Base-by-base conservation (phyloP, 1,139 yeast genomes). In the Spathaspora sp. region DNA sequence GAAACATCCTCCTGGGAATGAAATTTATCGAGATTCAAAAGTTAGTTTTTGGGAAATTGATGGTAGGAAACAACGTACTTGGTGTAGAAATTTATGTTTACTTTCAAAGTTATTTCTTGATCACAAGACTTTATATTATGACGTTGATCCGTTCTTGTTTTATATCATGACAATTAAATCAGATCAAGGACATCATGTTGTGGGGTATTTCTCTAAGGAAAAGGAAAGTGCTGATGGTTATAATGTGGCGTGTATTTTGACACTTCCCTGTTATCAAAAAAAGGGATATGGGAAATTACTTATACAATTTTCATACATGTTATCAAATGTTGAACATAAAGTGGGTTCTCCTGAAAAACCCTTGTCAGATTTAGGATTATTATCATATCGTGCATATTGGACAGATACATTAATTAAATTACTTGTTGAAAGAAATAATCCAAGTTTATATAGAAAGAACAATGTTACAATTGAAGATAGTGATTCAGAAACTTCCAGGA, bases 321-420 rank as follows among this genome's bases (percentile, higher is more conserved):
- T 93, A 41, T 87, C 97, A 1, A 82, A 84, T 58, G 86, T 83
- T 48, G 99, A 95, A 60, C 85, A 85, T 48, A 93, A 91, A 63
- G 81, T 84, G 2, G 99, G 99, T 0, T 89, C 97, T 0, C 99
- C 99, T 0, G 99, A 93, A 67, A 95, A 95, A 59, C 99, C 99
- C 2, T 73, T 93, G 27, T 89, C 97, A 0, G 98, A 93, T 75
- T 76, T 93, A 60, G 99, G 99, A 29, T 73, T 93, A 31, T 75
- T 93, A 42, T 88, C 96, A 3, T 93, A 95, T 62, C 82, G 99
- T 63, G 97, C 98, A 0, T 95, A 80, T 62, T 93, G 99, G 99
- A 84, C 98, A 0, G 98, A 93, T 57, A 84, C 95, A 0, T 74
- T 93, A 48, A 84, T 90, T 11, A 84, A 82, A 46, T 63, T 89